Conservation (phyloP, 2,329 filamentous ascomycete species). For the Falciphora oryzae region DNA sequence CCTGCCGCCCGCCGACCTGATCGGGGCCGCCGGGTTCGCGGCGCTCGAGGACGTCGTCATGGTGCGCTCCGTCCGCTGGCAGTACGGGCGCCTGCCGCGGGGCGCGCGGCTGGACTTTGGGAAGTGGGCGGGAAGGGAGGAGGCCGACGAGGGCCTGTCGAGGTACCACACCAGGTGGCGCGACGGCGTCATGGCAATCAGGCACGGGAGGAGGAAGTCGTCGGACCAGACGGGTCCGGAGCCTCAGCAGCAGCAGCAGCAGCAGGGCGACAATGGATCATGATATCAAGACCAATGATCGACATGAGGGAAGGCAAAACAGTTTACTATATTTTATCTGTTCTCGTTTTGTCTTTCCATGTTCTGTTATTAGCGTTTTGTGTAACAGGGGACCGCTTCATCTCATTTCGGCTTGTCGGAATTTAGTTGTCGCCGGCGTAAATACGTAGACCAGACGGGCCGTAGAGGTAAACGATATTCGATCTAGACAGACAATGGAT, state of each 20-base stretch:
- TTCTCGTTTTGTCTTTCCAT: not conserved
- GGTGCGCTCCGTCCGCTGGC: slow-evolving; percentile 9
- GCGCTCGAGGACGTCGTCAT: slow-evolving; percentile 10
- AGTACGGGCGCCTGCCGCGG: slow-evolving; percentile 6
- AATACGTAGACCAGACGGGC: not conserved
- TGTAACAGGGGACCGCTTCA: not conserved
- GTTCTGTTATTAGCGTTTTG: not conserved
- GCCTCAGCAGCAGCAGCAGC: not conserved
- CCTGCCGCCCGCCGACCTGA: slow-evolving; percentile 9
- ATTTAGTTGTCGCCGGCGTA: not conserved
- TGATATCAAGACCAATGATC: not conserved
- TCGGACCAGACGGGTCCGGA: not conserved
- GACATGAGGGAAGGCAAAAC: not conserved
- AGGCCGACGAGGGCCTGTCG: slow-evolving; percentile 6
- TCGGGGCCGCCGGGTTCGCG: slow-evolving; percentile 1
- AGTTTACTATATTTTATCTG: not conserved
- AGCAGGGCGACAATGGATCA: not conserved
- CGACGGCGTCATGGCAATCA: slow-evolving; percentile 3
- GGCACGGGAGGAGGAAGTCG: not conserved
- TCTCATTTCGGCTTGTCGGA: not conserved
- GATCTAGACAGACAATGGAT: slow-evolving; percentile 1
- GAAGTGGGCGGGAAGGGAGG: slow-evolving; percentile 1
- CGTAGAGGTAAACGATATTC: not conserved
- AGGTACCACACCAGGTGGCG: slow-evolving; percentile 5
- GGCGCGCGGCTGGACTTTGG: slow-evolving; percentile 3